Conservation (phyloP, 2,329 filamentous ascomycete genomes). For the Cladosporium sp. region DNA sequence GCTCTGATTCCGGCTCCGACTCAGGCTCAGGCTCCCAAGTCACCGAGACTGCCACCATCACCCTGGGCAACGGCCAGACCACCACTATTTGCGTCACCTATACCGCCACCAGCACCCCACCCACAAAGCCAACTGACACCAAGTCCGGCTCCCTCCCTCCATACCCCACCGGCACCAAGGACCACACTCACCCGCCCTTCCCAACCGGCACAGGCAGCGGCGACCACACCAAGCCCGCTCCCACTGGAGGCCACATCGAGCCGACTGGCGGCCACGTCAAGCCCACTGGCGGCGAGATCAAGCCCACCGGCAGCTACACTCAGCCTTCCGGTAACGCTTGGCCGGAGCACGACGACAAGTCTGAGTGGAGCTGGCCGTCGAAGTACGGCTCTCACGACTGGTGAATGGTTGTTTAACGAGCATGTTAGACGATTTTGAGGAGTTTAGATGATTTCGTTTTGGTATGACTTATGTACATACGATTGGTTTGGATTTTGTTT, state of each 20-base stretch:
- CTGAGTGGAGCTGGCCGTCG: conserved; percentile 9
- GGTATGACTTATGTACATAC: conserved; percentile 1
- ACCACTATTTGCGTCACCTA: conserved; percentile 11
- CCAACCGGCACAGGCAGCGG: conserved; percentile 2
- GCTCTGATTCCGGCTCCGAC: not conserved
- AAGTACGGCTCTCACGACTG: conserved; percentile 10
- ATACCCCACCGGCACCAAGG: not conserved
- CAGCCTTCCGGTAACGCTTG: conserved; percentile 2
- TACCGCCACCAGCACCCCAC: conserved; percentile 1
- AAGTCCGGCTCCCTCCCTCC: not conserved
- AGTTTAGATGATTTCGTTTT: not conserved
- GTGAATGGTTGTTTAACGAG: not conserved
- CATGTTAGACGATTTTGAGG: not conserved
- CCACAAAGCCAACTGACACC: not conserved
- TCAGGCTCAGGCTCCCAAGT: not conserved
- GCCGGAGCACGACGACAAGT: not conserved
- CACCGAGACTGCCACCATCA: conserved; percentile 14
- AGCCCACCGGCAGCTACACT: not conserved
- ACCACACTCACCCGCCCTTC: not conserved
- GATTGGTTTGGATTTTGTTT: not conserved
- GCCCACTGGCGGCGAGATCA: conserved; percentile 6
- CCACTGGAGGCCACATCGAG: not conserved
- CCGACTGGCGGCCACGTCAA: conserved; percentile 7
- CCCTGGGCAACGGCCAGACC: conserved; percentile 11
- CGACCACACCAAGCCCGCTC: not conserved